A percentile compares a stretch with the other conserved stretches of the same genome.
Evolutionary conservation across 2,329 filamentous ascomycete genomes (phyloP).

Genomic region (Macroventuria anomochaeta): DNA sequence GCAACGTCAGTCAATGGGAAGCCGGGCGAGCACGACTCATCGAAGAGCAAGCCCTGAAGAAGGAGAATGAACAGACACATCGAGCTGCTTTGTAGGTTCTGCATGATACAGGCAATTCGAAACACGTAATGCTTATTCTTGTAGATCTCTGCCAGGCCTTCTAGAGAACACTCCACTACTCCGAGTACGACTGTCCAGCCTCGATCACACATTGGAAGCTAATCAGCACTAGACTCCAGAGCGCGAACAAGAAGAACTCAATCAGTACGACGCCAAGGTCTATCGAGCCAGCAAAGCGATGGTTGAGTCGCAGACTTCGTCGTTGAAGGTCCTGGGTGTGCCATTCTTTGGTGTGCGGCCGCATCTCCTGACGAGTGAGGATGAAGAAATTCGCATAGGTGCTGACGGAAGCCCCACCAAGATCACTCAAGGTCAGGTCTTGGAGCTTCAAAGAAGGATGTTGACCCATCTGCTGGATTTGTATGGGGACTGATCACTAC

Average conservation of each 20-base stretch:
- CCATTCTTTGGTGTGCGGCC: conserved; percentile 43
- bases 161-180: conserved; percentile 30
- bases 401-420: conserved; percentile 18
- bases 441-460: conserved; percentile 47
- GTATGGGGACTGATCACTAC: conserved; percentile 31
- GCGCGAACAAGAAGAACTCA: conserved; percentile 62
- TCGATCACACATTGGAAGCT: neutral
- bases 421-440: conserved; percentile 36
- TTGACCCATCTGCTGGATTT: conserved; percentile 42
- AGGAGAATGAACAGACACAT: conserved; percentile 60
- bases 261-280: conserved; percentile 67
- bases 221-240: conserved; percentile 48
- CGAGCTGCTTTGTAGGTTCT: conserved; percentile 61
- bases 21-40: conserved; percentile 59
- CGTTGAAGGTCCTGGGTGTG: conserved; percentile 60
- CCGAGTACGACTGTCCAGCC: conserved; percentile 22
- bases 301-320: conserved; percentile 62
- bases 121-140: conserved; percentile 18
- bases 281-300: conserved; percentile 65
- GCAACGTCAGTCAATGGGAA: conserved; percentile 68
- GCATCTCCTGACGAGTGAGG: conserved; percentile 34
- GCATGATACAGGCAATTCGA: neutral
- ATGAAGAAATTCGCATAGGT: conserved; percentile 14
- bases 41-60: conserved; percentile 58
- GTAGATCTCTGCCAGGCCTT: conserved; percentile 38